Base-by-base conservation (phyloP, 305 asterid genomes). In the Fraxinus nigra region DNA sequence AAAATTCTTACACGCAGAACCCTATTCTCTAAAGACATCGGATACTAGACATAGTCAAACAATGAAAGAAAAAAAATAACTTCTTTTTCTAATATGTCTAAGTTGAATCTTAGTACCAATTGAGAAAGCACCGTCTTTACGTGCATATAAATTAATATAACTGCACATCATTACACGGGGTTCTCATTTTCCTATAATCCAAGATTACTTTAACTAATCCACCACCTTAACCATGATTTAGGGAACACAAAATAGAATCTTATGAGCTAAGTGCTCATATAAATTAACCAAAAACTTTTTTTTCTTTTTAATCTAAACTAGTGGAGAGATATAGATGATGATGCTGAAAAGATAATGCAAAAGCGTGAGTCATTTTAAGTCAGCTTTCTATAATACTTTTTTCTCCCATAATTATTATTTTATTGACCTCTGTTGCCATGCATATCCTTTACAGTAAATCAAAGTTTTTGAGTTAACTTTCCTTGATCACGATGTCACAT, bases 271-370 rank as follows among this genome's bases (percentile, higher is more conserved):
- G 14, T 33, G 35, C 26, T 22, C 1, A 59, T 9, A 72, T 46
- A 35, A 38, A 59, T 73, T 51, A 80, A 70, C 78, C 51, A 82
- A 77, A 75, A 26, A 8, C 32, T 1, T 38, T 20, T 0, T 37
- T 7, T n/a, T 69, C 46, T 30, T 81, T 82, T 74, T 46, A 24
- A 77, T 78, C 61, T 10, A 75, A 75, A 77, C 26, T 78, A 67
- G 83, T 82, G 87, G 89, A 77, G 87, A 43, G 80, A 79, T 22
- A 30, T 69, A 78, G 75, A 81, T 83, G 87, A 85, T 88, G 86
- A 3, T 65, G 35, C 14, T 78, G 78, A 72, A 72, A 80, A 79
- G 88, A 83, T 85, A 77, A 81, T 79, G 75, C 82, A 77, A 86
- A 38, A 85, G 73, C 76, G 37, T 43, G 87, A 32, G 70, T 82